Evolutionary conservation across 1,284 basidiomycete species (phyloP).

Genomic region (Grifola frondosa): DNA sequence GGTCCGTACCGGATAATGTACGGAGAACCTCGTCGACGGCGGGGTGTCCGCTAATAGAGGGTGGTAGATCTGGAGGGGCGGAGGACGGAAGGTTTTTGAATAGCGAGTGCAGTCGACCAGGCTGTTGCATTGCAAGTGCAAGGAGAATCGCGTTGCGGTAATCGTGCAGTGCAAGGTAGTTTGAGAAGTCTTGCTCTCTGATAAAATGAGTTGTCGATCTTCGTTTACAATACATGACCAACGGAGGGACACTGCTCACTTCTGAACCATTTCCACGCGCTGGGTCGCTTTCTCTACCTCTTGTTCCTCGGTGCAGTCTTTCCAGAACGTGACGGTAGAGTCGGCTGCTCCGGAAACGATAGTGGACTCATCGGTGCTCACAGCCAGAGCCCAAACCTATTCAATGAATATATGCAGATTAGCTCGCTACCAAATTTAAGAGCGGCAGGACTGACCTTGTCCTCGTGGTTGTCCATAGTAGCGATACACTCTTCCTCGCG

Average conservation of each 20-base stretch:
- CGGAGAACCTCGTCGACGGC: constrained; percentile 84
- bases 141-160: constrained; percentile 90
- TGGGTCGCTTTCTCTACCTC: constrained; percentile 73
- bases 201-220: constrained; percentile 2
- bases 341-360: constrained; percentile 95
- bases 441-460: constrained; percentile 63
- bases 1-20: constrained; percentile 68
- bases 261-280: constrained; percentile 71
- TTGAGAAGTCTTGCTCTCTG: constrained; percentile 94
- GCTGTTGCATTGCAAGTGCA: constrained; percentile 91
- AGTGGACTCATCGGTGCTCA: constrained; percentile 74
- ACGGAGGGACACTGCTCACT: constrained; percentile 54
- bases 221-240: constrained; percentile 2
- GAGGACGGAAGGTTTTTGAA: constrained; percentile 63
- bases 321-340: constrained; percentile 91
- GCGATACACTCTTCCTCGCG: constrained; percentile 83
- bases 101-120: constrained; percentile 81
- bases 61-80: constrained; percentile 2
- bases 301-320: constrained; percentile 85
- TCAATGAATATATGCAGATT: constrained; percentile 4
- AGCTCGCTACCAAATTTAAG: constrained; percentile 3
- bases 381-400: constrained; percentile 90
- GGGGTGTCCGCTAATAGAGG: constrained; percentile 60
- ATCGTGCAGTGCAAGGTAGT: constrained; percentile 86
- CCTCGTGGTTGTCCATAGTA: constrained; percentile 96